phyloP scores from a whole-genome alignment of 768 basidiomycete species.

The Termitomyces sp. region DNA sequence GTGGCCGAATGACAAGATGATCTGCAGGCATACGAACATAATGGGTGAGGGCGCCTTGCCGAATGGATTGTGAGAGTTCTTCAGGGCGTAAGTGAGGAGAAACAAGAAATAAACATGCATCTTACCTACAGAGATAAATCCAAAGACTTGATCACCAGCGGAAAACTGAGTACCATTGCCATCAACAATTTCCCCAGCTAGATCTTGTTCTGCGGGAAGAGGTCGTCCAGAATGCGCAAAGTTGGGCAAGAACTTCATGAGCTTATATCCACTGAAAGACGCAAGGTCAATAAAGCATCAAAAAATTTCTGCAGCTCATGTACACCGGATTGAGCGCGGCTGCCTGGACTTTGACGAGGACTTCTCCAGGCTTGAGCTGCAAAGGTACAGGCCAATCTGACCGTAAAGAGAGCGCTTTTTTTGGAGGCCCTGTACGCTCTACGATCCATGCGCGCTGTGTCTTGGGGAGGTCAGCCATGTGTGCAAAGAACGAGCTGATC shows the following conservation, averaged over 20 bases:
- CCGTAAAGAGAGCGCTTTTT: conserved; percentile 25
- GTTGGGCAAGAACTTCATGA: conserved; percentile 43
- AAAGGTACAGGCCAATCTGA: conserved; percentile 33
- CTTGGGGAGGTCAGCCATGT: conserved; percentile 20
- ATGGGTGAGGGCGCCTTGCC: conserved; percentile 54
- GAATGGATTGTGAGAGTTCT: conserved; percentile 26
- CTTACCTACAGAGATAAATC: conserved; percentile 36
- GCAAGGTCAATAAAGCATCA: neutral
- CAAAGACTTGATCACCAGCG: conserved; percentile 61
- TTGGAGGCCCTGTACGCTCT: conserved; percentile 25
- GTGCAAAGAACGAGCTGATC: neutral
- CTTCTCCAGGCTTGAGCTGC: conserved; percentile 24
- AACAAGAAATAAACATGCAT: neutral
- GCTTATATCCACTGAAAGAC: conserved; percentile 51
- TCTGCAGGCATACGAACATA: conserved; percentile 44
- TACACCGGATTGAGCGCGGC: conserved; percentile 67
- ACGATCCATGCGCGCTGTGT: conserved; percentile 35
- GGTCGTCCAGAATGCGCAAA: conserved; percentile 39
- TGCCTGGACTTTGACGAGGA: conserved; percentile 30
- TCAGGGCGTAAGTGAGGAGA: neutral
- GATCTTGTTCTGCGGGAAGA: conserved; percentile 51
- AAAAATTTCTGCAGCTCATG: conserved; percentile 12
- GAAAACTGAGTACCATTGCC: conserved; percentile 45
- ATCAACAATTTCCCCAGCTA: conserved; percentile 58
- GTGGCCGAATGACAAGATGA: conserved; percentile 37